Base-by-base conservation (phyloP, 2,329 filamentous ascomycete species). In the Davidsoniella neocaledoniae region DNA sequence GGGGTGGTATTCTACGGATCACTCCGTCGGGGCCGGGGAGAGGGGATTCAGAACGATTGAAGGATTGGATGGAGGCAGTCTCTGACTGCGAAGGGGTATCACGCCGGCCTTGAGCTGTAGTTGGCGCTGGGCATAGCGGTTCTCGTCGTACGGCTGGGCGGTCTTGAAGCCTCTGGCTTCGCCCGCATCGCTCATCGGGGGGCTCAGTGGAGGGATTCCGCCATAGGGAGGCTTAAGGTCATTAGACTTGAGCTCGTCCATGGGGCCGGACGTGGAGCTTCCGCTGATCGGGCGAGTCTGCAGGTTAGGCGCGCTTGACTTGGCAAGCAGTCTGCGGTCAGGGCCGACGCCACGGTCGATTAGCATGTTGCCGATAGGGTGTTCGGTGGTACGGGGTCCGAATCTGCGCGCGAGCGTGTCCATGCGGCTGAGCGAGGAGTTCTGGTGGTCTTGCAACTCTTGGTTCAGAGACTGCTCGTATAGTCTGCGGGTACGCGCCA, bases 401-500 rank as follows among this genome's bases (percentile, higher is more conserved):
- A 64, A 57, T 55, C 81, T 79, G 52, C 80, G 76, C 23, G 79
- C 79, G 46, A 94, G 67, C 0, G 79, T 87, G 58, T 94, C 88
- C 40, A 94, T 74, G 39, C 86, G 76, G n/a, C 77, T 80, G 55
- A 91, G 64, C 0, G 84, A 77, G 2, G 83, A 84, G 2, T 75
- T 74, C 59, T 90, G 86, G 56, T 91, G 82, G 50, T 88, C 85
- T 46, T 88, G 81, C 10, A 85, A 71, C 54, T 91, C 81, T 58
- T 88, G 81, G 46, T 80, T 83, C 14, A 93, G 68, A 0, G 83
- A 82, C 55, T 86, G 84, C 55, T 93, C 88, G 58, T 94, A 95
- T 1, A 94, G 68, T 42, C 86, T 73, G 48, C 83, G 76, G 1
- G 76, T 75, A 55, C 88, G 83, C 1, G 79, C 49, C 16, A 79